Base-by-base conservation (phyloP, 2,329 filamentous ascomycete species). In the Penicillium sp. region DNA sequence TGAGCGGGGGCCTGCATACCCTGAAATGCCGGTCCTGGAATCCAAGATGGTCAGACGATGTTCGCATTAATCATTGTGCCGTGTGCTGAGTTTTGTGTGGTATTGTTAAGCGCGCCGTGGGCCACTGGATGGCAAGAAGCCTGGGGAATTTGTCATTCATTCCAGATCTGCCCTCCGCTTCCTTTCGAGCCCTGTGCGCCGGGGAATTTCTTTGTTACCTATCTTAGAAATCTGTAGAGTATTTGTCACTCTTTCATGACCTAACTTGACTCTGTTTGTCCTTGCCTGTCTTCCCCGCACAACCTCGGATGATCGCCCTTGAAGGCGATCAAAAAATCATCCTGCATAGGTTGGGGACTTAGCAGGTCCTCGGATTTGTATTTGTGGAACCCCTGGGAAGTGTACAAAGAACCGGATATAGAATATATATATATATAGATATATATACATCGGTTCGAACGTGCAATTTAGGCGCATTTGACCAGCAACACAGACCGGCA, bases 231-330 rank as follows among this genome's bases (percentile, higher is more conserved):
- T 52, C 15, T 38, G 29, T 11, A 15, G 49, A 19, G 31, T 53
- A 53, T 53, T 53, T 41, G 50, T 53, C 50, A 53, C n/a, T 26
- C 31, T 13, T 38, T 21, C 19, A 53, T 7, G n/a, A 15, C 50
- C 50, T 53, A 17, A 9, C 35, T 26, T 44, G 19, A 41, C 19
- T 21, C 15, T 53, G 6, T 53, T 48, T 23, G n/a, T 47, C n/a
- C 45, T 47, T 23, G n/a, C n/a, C n/a, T 48, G 35, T 41, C 8
- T 17, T 15, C 35, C 5, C 35, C 1, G 5, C 3, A 13, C 11
- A 15, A 41, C 11, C 11, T 5, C 11, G 15, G 15, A 6, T 13
- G 35, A 41, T 41, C 11, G 35, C 9, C 11, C 4, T 41, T 5
- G 11, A 41, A 5, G 11, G 35, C 35, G 35, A 41, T 41, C 35